Base-by-base conservation (phyloP, 2,329 filamentous ascomycete genomes). In the Lojkania enalia region DNA sequence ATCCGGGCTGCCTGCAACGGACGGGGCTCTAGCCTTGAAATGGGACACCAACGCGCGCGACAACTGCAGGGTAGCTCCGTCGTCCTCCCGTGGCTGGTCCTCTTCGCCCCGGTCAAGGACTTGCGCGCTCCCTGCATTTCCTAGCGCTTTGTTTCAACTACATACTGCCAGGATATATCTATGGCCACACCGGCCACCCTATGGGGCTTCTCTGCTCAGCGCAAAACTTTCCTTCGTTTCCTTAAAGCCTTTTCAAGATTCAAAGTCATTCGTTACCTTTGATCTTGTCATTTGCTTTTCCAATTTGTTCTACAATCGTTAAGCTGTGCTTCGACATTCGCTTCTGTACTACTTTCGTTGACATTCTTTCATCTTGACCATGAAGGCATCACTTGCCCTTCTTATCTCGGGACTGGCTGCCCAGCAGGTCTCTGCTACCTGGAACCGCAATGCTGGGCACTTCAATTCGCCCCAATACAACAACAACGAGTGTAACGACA, bases 401-500 rank as follows among this genome's bases (percentile, higher is more conserved):
- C 58, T 79, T 51, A 69, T 75, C 41, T 69, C 75, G 55, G 73
- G 75, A 52, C 63, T 77, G 35, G 68, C 64, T 51, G 63, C 69
- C 52, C 73, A 75, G 65, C 74, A 75, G 58, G 76, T 59, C 27
- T 49, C 72, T 54, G 63, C 73, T 35, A 77, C 60, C 58, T 85
- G 80, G 77, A 65, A 70, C 50, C 70, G 72, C 46, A 71, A 75
- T 52, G 74, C 76, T 43, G 61, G 70, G 36, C 69, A 76, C 48
- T 95, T 84, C 77, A 76, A 76, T 37, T 86, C 78, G 69, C 89
- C 90, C 11, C 72, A 74, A 47, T 90, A 88, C 78, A 83, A 80
- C 63, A 75, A 89, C 75, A 94, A 94, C 76, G 72, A 85, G 60
- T 96, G 92, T 73, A 83, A 80, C 46, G 67, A 79, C n/a, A 71